Evolutionary conservation across 2,329 filamentous ascomycete species (phyloP).

Genomic region (Colletotrichum sp.): DNA sequence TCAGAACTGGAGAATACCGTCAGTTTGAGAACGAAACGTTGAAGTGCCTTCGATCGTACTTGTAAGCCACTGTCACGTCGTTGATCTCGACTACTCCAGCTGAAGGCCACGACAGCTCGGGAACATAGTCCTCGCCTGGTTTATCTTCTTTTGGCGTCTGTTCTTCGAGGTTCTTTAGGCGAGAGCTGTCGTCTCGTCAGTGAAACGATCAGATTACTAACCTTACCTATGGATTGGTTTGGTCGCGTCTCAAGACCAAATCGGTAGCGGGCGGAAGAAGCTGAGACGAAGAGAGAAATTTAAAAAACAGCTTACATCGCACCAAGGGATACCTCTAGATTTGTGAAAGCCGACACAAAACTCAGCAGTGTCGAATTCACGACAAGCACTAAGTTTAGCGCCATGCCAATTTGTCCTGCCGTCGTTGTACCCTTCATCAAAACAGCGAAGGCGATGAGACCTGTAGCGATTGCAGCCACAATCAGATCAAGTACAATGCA

Average conservation of each 20-base stretch:
- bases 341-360: slow-evolving; percentile 33
- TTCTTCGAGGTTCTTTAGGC: slow-evolving; percentile 30
- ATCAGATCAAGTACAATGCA: slow-evolving; percentile 55
- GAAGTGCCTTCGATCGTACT: neutral
- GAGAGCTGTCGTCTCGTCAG: slow-evolving; percentile 4
- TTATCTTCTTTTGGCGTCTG: slow-evolving; percentile 30
- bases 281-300: no score
- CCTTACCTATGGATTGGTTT: no score
- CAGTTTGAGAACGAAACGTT: accelerated
- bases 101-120: slow-evolving; percentile 35
- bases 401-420: slow-evolving; percentile 20
- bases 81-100: slow-evolving; percentile 35
- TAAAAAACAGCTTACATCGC: slow-evolving; percentile 21
- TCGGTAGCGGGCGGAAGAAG: neutral
- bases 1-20: neutral
- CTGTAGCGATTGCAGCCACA: slow-evolving; percentile 48
- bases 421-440: slow-evolving; percentile 10
- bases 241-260: no score
- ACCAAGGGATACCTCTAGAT: slow-evolving; percentile 31
- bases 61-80: slow-evolving; percentile 35
- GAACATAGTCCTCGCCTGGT: slow-evolving; percentile 20
- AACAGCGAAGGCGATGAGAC: slow-evolving; percentile 50
- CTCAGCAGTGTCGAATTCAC: slow-evolving; percentile 33
- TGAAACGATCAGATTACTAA: neutral
- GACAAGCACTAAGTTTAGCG: slow-evolving; percentile 28